Percentiles rank a stretch among this genome's conserved stretches.
phyloP scores from a whole-genome alignment of 208 protist species.

The Crithidia fasciculata region DNA sequence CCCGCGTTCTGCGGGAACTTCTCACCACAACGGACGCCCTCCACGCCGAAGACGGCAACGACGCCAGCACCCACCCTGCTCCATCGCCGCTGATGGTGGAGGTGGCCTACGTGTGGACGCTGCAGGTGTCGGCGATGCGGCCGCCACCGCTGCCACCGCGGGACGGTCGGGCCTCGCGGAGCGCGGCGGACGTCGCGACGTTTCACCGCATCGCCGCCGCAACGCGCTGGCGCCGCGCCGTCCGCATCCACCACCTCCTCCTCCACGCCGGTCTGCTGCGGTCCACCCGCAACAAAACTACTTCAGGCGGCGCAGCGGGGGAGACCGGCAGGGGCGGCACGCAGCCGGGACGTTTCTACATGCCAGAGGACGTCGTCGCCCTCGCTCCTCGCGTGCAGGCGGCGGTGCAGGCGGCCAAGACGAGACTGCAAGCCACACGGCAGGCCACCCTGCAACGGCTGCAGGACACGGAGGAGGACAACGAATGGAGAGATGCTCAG shows the following conservation, averaged over 20 bases:
- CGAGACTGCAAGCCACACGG: constrained; percentile 19
- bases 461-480: background rate
- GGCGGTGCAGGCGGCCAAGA: constrained; percentile 38
- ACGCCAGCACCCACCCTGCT: too few relatives aligned
- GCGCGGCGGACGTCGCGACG: background rate
- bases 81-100: constrained; percentile 48
- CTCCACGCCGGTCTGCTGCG: constrained; percentile 9
- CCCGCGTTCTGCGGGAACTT: constrained; percentile 32
- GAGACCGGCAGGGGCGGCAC: background rate
- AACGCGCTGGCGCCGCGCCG: constrained; percentile 21
- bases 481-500: background rate
- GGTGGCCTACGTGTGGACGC: constrained; percentile 63
- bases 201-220: constrained; percentile 14
- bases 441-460: background rate
- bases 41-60: background rate
- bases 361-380: constrained; percentile 39
- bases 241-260: constrained; percentile 26
- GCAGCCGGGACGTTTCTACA: constrained; percentile 31
- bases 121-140: constrained; percentile 31
- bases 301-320: background rate
- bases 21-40: constrained; percentile 17
- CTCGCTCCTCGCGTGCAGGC: constrained; percentile 47
- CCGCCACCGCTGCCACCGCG: constrained; percentile 18
- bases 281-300: background rate
- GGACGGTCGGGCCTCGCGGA: background rate